Conservation (phyloP, 179 eudicot genomes). For the Nepenthes alata region DNA sequence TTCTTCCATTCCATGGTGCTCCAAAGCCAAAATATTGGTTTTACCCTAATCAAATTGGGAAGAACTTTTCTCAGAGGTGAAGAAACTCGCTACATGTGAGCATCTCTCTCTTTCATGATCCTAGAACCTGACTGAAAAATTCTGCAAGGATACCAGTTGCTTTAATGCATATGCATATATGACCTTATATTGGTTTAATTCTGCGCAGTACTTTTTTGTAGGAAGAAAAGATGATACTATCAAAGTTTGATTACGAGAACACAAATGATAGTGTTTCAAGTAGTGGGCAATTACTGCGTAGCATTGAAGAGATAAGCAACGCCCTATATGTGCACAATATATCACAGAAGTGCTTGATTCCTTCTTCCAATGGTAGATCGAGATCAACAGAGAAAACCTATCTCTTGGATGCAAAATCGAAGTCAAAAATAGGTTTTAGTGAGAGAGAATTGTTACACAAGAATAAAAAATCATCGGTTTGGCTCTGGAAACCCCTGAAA, state of each 20-base stretch:
- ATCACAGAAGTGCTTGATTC: constrained; percentile 21
- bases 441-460: constrained; percentile 28
- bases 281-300: constrained; percentile 46
- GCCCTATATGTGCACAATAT: constrained; percentile 42
- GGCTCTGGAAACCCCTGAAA: constrained; percentile 82
- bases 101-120: too few relatives aligned
- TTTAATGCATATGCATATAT: neutral
- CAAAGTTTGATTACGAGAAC: constrained; percentile 19
- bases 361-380: constrained; percentile 27
- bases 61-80: too few relatives aligned
- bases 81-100: too few relatives aligned
- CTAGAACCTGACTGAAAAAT: too few relatives aligned
- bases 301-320: constrained; percentile 63
- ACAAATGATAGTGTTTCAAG: constrained; percentile 23
- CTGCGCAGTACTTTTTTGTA: constrained; percentile 1
- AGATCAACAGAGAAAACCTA: constrained; percentile 25
- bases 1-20: too few relatives aligned
- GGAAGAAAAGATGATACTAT: constrained; percentile 22
- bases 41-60: too few relatives aligned
- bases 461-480: constrained; percentile 50
- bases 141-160: neutral
- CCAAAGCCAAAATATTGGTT: too few relatives aligned
- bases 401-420: constrained; percentile 19
- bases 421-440: constrained; percentile 16
- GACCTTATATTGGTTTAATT: neutral